These are phyloP conservation scores for Zygoascus meyerae DNA, from an alignment of 1,139 yeast species.

Conservation along the genomic window DNA sequence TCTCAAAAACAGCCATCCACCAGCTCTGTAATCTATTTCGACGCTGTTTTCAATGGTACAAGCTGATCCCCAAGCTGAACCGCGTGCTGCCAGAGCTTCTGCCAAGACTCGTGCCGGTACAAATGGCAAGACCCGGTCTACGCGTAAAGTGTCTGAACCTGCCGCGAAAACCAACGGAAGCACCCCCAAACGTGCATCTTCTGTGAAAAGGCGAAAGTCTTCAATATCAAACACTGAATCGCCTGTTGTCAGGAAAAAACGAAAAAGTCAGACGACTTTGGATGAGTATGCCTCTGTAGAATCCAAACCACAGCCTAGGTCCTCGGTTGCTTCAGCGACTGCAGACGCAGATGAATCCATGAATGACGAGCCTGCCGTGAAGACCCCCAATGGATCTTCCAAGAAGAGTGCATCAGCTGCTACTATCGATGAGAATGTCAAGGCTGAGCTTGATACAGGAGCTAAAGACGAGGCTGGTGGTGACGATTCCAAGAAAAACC, in stretches of 20 bases:
- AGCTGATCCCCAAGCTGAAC: no score
- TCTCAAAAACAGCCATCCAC: background rate
- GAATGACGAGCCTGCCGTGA: background rate
- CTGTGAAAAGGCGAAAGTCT: background rate
- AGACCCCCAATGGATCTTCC: background rate
- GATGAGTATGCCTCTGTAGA: constrained; percentile 1
- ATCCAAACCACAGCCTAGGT: no score
- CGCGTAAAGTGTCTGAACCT: background rate
- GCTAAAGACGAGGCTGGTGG: background rate
- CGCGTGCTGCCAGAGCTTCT: no score
- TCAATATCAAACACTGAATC: background rate
- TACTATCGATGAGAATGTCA: no score
- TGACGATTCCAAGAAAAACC: constrained; percentile 3
- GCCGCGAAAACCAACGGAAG: background rate
- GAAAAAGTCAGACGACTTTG: constrained; percentile 2
- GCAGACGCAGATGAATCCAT: background rate
- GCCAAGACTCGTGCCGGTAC: background rate
- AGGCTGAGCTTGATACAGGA: constrained; percentile 2
- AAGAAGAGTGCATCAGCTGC: no score
- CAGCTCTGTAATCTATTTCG: no score
- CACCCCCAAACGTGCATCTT: background rate
- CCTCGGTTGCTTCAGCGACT: no score
- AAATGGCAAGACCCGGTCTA: constrained; percentile 1
- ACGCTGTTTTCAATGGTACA: no score
- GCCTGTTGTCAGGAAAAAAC: constrained; percentile 4